phyloP scores from a whole-genome alignment of 1,284 basidiomycete species.

The Trichosporon sp. region DNA sequence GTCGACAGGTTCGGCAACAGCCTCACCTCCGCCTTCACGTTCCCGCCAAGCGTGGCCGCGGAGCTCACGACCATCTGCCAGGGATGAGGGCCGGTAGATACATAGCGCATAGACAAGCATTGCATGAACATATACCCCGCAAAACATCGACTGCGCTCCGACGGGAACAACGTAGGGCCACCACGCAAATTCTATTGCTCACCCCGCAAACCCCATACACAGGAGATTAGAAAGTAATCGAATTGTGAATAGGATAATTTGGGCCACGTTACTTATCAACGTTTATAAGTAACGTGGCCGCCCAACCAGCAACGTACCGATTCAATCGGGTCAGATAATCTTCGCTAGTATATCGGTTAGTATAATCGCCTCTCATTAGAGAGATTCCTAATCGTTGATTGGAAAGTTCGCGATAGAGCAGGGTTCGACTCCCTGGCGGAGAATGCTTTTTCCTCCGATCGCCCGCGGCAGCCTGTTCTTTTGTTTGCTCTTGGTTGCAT shows the following conservation, averaged over 20 bases:
- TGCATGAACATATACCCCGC: constrained; percentile 15
- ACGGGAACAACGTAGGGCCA: no score
- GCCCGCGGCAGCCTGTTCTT: not conserved
- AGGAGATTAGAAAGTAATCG: not conserved
- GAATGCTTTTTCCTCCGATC: not conserved
- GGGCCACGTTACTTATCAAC: not conserved
- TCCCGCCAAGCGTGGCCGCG: constrained; percentile 42
- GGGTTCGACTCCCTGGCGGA: constrained; percentile 20
- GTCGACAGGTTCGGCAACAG: constrained; percentile 43
- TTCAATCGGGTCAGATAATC: not conserved
- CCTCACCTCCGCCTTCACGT: constrained; percentile 45
- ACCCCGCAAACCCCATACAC: not conserved
- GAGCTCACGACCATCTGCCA: constrained; percentile 45
- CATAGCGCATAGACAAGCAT: constrained; percentile 20
- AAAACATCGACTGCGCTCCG: no score
- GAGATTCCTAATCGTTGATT: not conserved
- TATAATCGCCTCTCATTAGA: constrained; percentile 20
- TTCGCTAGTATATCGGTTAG: constrained; percentile 21
- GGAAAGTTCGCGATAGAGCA: constrained; percentile 18
- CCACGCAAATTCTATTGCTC: no score
- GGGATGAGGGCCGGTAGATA: not conserved
- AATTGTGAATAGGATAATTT: not conserved
- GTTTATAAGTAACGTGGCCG: not conserved
- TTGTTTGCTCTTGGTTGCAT: not conserved
- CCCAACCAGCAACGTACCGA: not conserved